Evolutionary conservation across 1,284 basidiomycete species (phyloP).

Genomic region (Ustilago curta): DNA sequence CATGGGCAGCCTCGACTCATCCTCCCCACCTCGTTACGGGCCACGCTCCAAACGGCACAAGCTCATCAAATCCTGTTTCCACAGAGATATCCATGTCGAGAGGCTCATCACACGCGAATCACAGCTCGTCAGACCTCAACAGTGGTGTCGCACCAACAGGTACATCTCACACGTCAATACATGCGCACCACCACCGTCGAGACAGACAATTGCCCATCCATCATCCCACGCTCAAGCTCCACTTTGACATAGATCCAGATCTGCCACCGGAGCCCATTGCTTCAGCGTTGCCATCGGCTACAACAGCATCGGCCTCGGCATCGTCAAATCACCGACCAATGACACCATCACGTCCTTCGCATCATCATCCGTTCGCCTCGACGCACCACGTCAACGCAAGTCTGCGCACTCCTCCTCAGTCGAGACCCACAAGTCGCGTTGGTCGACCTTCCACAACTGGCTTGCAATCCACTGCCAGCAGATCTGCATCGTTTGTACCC

Average conservation of each 20-base stretch:
- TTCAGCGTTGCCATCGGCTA: neutral
- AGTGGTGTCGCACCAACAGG: neutral
- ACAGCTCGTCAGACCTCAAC: constrained; percentile 13
- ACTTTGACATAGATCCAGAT: constrained; percentile 54
- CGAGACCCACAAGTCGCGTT: constrained; percentile 38
- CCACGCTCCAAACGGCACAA: constrained; percentile 10
- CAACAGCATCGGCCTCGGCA: neutral
- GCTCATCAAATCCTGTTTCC: neutral
- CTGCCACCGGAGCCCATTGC: constrained; percentile 33
- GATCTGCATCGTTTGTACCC: constrained; percentile 19
- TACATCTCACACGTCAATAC: constrained; percentile 15
- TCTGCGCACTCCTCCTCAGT: constrained; percentile 34
- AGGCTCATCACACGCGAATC: constrained; percentile 8
- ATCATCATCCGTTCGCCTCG: constrained; percentile 33
- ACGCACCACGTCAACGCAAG: constrained; percentile 25
- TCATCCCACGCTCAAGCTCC: constrained; percentile 62
- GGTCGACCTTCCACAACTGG: constrained; percentile 18
- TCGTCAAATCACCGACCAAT: constrained; percentile 23
- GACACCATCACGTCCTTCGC: constrained; percentile 27
- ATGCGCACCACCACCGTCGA: constrained; percentile 11
- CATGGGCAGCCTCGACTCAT: constrained; percentile 30
- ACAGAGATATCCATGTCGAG: constrained; percentile 9
- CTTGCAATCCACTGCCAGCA: constrained; percentile 18
- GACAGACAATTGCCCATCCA: constrained; percentile 50
- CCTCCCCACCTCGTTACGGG: constrained; percentile 3